Evolutionary conservation across 2,329 filamentous ascomycete genomes (phyloP).

Genomic region (Botrytis medusae): DNA sequence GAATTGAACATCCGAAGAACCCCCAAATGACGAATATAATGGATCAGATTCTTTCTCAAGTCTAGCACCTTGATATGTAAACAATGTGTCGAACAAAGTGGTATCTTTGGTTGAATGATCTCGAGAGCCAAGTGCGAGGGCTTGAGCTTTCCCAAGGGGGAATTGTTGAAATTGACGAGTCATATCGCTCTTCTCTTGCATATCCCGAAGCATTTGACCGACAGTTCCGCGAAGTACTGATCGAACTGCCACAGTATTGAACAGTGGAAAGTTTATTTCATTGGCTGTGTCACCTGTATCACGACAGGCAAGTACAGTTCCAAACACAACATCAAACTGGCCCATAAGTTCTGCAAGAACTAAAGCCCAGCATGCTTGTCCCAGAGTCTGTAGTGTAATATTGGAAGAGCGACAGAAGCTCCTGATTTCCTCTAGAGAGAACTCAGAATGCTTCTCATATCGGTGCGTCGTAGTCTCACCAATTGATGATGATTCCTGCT

Average conservation of each 20-base stretch:
- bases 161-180: conserved; percentile 74
- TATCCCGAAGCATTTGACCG: conserved; percentile 64
- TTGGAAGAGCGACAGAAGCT: conserved; percentile 64
- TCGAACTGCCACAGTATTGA: conserved; percentile 84
- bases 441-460: conserved; percentile 47
- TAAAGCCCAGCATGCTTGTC: conserved; percentile 74
- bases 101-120: conserved; percentile 35
- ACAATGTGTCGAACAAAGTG: conserved; percentile 61
- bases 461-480: conserved; percentile 40
- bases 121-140: conserved; percentile 44
- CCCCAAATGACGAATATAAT: conserved; percentile 40
- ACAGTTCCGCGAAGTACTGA: conserved; percentile 69
- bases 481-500: conserved; percentile 27
- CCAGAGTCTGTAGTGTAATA: conserved; percentile 74
- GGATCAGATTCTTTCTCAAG: conserved; percentile 8
- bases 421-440: conserved; percentile 46
- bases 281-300: conserved; percentile 66
- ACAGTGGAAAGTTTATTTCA: conserved; percentile 76
- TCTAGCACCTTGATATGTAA: conserved; percentile 62
- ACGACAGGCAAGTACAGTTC: conserved; percentile 81
- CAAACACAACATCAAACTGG: conserved; percentile 76
- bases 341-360: conserved; percentile 62
- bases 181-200: conserved; percentile 67
- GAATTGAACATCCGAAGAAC: conserved; percentile 72
- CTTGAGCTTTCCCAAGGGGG: conserved; percentile 69